A percentile compares a stretch with the other conserved stretches of the same genome.
Conservation (phyloP, 2,329 filamentous ascomycete species). For the Fusarium pseudonygamai region DNA sequence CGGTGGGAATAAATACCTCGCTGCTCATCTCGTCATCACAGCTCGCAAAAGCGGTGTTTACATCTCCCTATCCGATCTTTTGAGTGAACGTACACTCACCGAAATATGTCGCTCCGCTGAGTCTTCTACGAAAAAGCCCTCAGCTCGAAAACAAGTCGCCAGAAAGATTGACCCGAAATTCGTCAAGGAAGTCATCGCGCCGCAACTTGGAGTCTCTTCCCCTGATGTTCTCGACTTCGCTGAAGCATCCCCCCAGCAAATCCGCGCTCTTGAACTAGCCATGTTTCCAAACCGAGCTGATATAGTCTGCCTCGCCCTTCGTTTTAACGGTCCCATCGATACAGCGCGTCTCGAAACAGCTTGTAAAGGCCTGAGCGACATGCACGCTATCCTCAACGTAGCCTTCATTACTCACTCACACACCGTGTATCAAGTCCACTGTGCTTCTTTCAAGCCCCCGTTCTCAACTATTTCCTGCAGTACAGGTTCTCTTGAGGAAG, state of each 20-base stretch:
- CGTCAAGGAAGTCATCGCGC: constrained; percentile 53
- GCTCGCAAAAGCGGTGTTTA: constrained; percentile 56
- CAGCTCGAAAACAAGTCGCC: not conserved
- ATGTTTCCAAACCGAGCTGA: constrained; percentile 56
- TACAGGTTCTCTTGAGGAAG: constrained; percentile 50
- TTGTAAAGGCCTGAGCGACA: constrained; percentile 54
- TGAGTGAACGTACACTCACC: constrained; percentile 53
- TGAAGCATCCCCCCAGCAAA: constrained; percentile 59
- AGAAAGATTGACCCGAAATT: constrained; percentile 47
- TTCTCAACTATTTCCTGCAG: constrained; percentile 57
- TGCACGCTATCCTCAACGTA: constrained; percentile 64
- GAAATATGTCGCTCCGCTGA: constrained; percentile 55
- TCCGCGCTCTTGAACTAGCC: constrained; percentile 58
- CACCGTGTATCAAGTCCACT: constrained; percentile 59
- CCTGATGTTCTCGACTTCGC: constrained; percentile 58
- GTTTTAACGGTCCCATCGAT: constrained; percentile 56
- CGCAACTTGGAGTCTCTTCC: constrained; percentile 54
- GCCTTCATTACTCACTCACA: constrained; percentile 60
- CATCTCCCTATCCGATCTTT: constrained; percentile 55
- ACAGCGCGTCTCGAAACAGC: constrained; percentile 56
- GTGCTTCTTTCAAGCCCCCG: constrained; percentile 54
- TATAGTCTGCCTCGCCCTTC: constrained; percentile 59
- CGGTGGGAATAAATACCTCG: constrained; percentile 58
- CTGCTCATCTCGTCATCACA: constrained; percentile 54
- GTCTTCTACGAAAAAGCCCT: constrained; percentile 10